These are phyloP conservation scores for Musa acuminata DNA, from an alignment of 176 grass and related monocot species.

Conservation along the genomic window DNA sequence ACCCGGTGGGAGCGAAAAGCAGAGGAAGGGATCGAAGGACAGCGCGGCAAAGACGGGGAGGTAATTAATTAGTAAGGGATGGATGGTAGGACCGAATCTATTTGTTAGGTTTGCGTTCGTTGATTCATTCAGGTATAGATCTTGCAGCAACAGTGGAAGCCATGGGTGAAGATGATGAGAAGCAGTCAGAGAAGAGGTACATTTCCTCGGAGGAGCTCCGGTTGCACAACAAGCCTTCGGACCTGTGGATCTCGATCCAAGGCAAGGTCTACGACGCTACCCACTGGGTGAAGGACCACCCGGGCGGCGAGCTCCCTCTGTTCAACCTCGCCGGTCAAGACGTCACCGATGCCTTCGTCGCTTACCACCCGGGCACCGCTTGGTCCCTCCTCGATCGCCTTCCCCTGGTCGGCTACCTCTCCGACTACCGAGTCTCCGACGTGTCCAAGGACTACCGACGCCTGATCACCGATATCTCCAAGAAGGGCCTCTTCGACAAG, in stretches of 20 bases:
- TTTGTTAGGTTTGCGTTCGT: too few species aligned
- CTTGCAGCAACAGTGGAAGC: too few species aligned
- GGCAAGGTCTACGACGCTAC: constrained; percentile 40
- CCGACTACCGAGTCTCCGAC: constrained; percentile 32
- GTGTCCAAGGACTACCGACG: constrained; percentile 37
- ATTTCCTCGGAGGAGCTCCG: constrained; percentile 35
- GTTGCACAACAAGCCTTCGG: constrained; percentile 19
- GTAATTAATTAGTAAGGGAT: too few species aligned
- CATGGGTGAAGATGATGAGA: background rate
- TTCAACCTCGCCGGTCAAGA: constrained; percentile 33
- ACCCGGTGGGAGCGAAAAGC: too few species aligned
- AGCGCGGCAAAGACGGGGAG: too few species aligned
- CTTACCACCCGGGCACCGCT: constrained; percentile 24
- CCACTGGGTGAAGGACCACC: constrained; percentile 13
- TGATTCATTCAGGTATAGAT: too few species aligned
- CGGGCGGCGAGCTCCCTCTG: constrained; percentile 25
- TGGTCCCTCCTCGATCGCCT: constrained; percentile 21
- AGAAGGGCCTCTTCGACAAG: constrained; percentile 23
- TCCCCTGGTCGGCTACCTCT: constrained; percentile 20
- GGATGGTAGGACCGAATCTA: too few species aligned
- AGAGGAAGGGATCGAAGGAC: too few species aligned
- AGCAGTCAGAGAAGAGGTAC: constrained; percentile 6
- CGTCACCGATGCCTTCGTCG: constrained; percentile 40
- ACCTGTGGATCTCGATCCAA: constrained; percentile 46
- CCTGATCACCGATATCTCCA: constrained; percentile 21